Evolutionary conservation across 352 stramenopile genomes (phyloP), one percentile per base, ranked within the genome.

Genomic region (Phytophthora sp.): DNA sequence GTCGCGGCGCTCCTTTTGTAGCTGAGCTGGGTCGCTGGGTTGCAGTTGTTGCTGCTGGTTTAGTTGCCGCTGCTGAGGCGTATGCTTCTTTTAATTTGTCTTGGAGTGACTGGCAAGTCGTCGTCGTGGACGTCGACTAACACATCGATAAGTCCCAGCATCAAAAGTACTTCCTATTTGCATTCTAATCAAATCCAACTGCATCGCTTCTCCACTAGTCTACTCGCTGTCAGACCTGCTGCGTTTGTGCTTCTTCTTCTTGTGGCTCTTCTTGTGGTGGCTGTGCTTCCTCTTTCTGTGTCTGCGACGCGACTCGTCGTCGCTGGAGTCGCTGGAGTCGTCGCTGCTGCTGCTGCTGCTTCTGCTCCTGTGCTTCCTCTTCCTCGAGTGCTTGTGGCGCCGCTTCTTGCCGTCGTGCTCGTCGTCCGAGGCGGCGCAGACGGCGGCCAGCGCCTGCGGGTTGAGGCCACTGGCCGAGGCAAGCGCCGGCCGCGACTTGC

Each of bases 371-470:
- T 45, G 58, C 53, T 45, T 71, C 53, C 35, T 62, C 37, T 70
- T 69, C 17, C 34, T 76, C 5, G 59, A 32, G 43, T 53, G 54
- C 57, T 80, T 83, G 48, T 77, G 75, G 50, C 66, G 73, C 48
- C 74, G 76, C 31, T 54, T 55, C 41, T 61, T 69, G 24, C 24
- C 43, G 4, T n/a, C 13, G 13, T 38, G 13, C 32, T 38, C 13
- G 13, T 38, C 28, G 1, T 34, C 28, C 28, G 28, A 12, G 9
- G 66, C 62, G 27, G 62, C 72, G 50, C 84, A 80, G 44, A 89
- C 84, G 34, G 84, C 84, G 20, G 81, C 84, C 43, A 92, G 51
- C 30, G 84, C 84, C 56, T 92, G 84, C 9, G 84, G 82, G 43
- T 92, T 92, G 17, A 92, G 51, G 0, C 84, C 82, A 24, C 78